Base-by-base conservation (phyloP, 805 yeast species). In the Isabelozyma heimii region DNA sequence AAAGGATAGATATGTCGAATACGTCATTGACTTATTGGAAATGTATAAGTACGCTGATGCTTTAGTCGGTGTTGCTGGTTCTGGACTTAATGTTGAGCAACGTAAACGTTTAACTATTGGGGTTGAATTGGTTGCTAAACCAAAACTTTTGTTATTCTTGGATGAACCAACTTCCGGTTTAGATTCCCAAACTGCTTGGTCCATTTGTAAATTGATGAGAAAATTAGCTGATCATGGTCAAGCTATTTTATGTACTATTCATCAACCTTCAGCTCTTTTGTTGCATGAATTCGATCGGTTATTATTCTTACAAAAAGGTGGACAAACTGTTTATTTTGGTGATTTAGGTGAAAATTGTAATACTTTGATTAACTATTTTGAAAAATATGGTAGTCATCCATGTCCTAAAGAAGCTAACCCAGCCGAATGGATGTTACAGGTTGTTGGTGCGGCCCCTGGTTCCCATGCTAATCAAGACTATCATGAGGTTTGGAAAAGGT, bases 341-440 rank as follows among this genome's bases (percentile, higher is more conserved):
- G 91, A 86, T 53, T 81, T 87, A 58, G 94, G 94, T 55, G 72
- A 76, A 51, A 79, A 81, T 61, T 85, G 87, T 45, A 49, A 56
- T 37, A 72, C 83, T 2, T 72, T 87, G 65, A 79, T 84, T 42
- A 63, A 73, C 49, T 87, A 87, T 65, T 87, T 87, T 60, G 91
- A 87, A 69, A 76, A 76, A 55, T 69, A 84, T 62, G 88, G 96
- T 35, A 90, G 91, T 39, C 67, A 62, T 43, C 61, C 61, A 40
- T 70, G 75, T 60, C 74, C 73, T 13, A 47, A 52, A 33, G 69
- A 67, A 55, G 70, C 73, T 8, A 69, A 69, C 51, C 73, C 74
- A 7, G 73, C 73, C 12, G 96, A 89, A 71, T 90, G 95, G 94
- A 90, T 90, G 96, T 74, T 90, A 67, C 87, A 87, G 53, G 87